Base-by-base conservation (phyloP, 352 stramenopile species). In the Pythium scleroteichum region DNA sequence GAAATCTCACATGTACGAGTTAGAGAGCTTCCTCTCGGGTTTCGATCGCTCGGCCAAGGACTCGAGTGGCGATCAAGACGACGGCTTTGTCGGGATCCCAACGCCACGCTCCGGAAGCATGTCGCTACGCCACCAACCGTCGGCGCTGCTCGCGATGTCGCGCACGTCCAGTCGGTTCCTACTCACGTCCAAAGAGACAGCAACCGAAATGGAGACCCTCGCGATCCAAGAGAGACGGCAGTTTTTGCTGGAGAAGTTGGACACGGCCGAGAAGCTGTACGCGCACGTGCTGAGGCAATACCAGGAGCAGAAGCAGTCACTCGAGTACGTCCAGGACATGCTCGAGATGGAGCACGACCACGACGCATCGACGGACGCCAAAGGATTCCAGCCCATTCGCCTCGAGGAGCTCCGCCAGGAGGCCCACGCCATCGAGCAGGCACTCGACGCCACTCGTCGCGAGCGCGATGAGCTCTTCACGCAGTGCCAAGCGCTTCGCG, bases 201-300 rank as follows among this genome's bases (percentile, higher is more conserved):
- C 56, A 22, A 59, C 20, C 51, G 64, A 66, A 8, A 70, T 70
- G 45, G 61, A 77, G 26, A 65, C 63, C 26, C 57, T 74, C 26
- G 71, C 65, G 64, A 51, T 71, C 12, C 73, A 79, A 38, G 75
- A 84, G 58, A 66, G 66, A 16, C 52, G 57, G 16, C 75, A 84
- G 60, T 59, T 76, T 10, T 19, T 88, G 27, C 68, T 79, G 27
- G 80, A 90, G 32, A 84, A 87, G 38, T 74, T 90, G 22, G 78
- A 92, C 63, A 75, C 76, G 0, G 69, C 80, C 14, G 82, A 92
- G 66, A 89, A 90, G 59, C 56, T 87, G 20, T 88, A 92, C 64
- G 59, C 82, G 42, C 75, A 90, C 48, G 82, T 87, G 46, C 52
- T 92, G 45, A 72, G 76, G n/a, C 78, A 89, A 54, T 68, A 85